Evolutionary conservation across 2,329 filamentous ascomycete genomes (phyloP).

Genomic region (Fusarium mangiferae): DNA sequence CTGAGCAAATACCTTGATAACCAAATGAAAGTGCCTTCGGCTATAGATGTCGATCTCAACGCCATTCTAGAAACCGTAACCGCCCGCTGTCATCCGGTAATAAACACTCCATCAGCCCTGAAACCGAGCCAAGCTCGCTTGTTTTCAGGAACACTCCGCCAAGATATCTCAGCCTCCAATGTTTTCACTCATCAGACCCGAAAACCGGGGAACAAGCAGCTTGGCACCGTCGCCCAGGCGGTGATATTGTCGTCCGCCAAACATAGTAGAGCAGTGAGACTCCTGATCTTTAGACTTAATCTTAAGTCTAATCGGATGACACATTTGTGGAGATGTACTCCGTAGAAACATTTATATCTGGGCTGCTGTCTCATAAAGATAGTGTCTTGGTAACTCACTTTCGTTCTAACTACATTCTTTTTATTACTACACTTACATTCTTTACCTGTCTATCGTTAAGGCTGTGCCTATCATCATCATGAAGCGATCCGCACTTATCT

Average conservation of each 20-base stretch:
- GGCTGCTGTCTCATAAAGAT: not conserved
- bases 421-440: constrained; percentile 1
- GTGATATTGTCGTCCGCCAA: constrained; percentile 38
- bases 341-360: not conserved
- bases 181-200: constrained; percentile 7
- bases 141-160: not conserved
- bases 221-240: constrained; percentile 33
- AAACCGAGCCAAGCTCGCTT: constrained; percentile 25
- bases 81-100: not conserved
- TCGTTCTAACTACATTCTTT: constrained; percentile 10
- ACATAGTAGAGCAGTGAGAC: not conserved
- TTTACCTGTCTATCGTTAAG: constrained; percentile 22
- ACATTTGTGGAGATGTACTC: not conserved
- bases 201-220: constrained; percentile 4
- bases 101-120: not conserved
- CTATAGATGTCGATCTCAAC: not conserved
- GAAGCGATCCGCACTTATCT: constrained; percentile 36
- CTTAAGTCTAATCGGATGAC: constrained; percentile 3
- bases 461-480: constrained; percentile 33
- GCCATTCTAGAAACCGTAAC: not conserved
- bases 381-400: not conserved
- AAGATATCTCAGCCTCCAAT: constrained; percentile 15
- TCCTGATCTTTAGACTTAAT: constrained; percentile 20
- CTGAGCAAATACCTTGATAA: not conserved
- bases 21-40: not conserved